A percentile compares a stretch with the other conserved stretches of the same genome.
Evolutionary conservation across 345 rosid species (phyloP).

Genomic region (Physaria fendleri): DNA sequence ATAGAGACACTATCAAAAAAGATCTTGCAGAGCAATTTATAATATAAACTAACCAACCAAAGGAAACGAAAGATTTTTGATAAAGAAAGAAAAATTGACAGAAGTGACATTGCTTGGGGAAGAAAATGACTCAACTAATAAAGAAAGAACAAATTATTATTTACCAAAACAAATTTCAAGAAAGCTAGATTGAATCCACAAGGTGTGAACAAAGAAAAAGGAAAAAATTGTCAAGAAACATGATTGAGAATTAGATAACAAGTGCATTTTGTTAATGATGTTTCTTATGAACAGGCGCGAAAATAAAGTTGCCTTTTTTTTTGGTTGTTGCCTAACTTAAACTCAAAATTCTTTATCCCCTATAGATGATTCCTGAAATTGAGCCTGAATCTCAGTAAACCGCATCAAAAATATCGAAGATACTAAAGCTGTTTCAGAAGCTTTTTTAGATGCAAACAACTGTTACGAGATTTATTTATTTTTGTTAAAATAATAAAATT

Average conservation of each 20-base stretch:
- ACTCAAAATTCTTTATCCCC: conserved; percentile 1
- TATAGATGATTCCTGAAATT: conserved; percentile 25
- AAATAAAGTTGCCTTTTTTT: conserved; percentile 11
- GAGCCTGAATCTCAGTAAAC: conserved; percentile 24
- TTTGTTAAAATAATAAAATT: neutral
- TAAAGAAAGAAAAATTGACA: neutral
- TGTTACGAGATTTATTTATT: too few relatives aligned
- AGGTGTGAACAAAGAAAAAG: neutral
- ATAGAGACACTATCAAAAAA: conserved; percentile 24
- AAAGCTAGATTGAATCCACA: conserved; percentile 27
- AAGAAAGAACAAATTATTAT: neutral
- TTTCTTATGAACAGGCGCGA: conserved; percentile 10
- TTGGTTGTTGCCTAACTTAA: conserved; percentile 10
- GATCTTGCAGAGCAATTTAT: conserved; percentile 8
- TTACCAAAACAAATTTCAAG: neutral
- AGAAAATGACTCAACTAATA: conserved; percentile 27
- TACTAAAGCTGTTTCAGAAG: neutral
- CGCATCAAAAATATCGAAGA: neutral
- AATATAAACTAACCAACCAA: conserved; percentile 17
- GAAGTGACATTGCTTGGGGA: conserved; percentile 15
- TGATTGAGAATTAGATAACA: conserved; percentile 25
- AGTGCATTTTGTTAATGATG: conserved; percentile 27
- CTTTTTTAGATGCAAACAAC: neutral
- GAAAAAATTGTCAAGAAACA: conserved; percentile 24
- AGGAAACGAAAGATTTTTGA: conserved; percentile 2